A percentile compares a stretch with the other conserved stretches of the same genome.
These are phyloP conservation scores for Podosphaera leucotricha DNA, from an alignment of 2,329 filamentous ascomycete genomes.

Conservation along the genomic window DNA sequence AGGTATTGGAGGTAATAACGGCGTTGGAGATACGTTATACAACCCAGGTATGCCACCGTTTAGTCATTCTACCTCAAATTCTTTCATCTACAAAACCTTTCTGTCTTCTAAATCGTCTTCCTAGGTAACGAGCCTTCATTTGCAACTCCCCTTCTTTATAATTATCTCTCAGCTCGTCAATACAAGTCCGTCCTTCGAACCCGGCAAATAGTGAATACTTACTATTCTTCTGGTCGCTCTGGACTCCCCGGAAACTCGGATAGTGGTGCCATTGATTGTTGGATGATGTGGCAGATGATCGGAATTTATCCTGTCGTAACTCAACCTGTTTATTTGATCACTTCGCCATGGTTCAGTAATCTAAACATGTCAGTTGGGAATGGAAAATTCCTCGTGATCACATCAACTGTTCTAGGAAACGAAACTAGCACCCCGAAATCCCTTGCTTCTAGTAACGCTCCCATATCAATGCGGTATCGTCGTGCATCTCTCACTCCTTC, in stretches of 20 bases:
- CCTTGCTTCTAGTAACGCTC: not conserved
- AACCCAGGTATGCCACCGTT: slow-evolving; percentile 1
- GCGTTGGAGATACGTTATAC: slow-evolving; percentile 1
- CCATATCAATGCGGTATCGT: not conserved
- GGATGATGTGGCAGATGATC: slow-evolving; percentile 44
- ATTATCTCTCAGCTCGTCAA: slow-evolving; percentile 34
- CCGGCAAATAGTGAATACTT: slow-evolving; percentile 31
- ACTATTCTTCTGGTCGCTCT: slow-evolving; percentile 26
- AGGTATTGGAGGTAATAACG: slow-evolving; percentile 1
- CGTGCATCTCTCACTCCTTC: not conserved
- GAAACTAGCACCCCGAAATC: not conserved
- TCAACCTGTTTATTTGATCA: slow-evolving; percentile 41
- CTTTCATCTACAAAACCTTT: slow-evolving; percentile 22
- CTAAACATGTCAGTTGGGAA: slow-evolving; percentile 23
- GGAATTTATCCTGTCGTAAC: slow-evolving; percentile 44
- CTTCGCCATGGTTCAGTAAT: slow-evolving; percentile 36
- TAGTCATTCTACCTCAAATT: too few species aligned
- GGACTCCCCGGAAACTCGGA: slow-evolving; percentile 44
- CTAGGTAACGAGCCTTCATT: slow-evolving; percentile 20
- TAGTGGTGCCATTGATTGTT: slow-evolving; percentile 48
- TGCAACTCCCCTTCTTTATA: slow-evolving; percentile 43
- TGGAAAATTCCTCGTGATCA: slow-evolving; percentile 29
- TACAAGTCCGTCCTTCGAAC: slow-evolving; percentile 33
- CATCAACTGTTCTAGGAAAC: slow-evolving; percentile 15
- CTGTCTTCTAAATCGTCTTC: slow-evolving; percentile 21